phyloP scores from a whole-genome alignment of 805 yeast species.

The Teunomyces aglyptinius region DNA sequence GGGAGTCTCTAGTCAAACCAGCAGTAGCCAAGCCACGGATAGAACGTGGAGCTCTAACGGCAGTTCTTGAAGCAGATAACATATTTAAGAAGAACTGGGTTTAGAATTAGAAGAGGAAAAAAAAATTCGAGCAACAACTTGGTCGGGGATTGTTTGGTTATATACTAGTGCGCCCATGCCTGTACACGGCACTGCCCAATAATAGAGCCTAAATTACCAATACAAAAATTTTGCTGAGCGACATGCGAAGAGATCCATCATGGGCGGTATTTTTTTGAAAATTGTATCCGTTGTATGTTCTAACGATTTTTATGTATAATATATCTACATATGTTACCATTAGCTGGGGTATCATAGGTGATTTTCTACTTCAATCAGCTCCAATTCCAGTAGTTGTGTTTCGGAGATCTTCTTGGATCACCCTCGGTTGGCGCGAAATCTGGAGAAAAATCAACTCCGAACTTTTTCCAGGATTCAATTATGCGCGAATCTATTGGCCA shows the following conservation, averaged over 20 bases:
- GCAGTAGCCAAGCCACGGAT: slow-evolving; percentile 55
- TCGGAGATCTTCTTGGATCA: slow-evolving; percentile 5
- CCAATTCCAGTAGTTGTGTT: neutral
- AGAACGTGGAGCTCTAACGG: slow-evolving; percentile 31
- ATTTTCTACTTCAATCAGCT: neutral
- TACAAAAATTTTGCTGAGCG: slow-evolving; percentile 1
- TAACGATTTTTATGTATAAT: neutral
- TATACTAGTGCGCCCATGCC: slow-evolving; percentile 2
- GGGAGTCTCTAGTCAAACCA: slow-evolving; percentile 59
- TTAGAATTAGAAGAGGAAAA: slow-evolving; percentile 6
- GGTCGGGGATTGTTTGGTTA: slow-evolving; percentile 7
- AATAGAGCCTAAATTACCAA: slow-evolving; percentile 4
- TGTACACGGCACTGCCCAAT: neutral
- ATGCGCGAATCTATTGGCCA: slow-evolving; percentile 17
- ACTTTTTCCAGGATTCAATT: slow-evolving; percentile 11
- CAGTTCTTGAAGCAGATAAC: slow-evolving; percentile 44
- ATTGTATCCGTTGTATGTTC: neutral
- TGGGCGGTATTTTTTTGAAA: neutral
- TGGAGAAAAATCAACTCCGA: slow-evolving; percentile 20
- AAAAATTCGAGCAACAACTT: neutral
- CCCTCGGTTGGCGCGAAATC: slow-evolving; percentile 5
- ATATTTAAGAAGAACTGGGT: slow-evolving; percentile 16
- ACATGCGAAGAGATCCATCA: neutral
- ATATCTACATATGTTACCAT: neutral
- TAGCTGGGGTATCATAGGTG: neutral